Evolutionary conservation across 257 asterid species (phyloP), one percentile per base, ranked within the genome.

Genomic region (Nicotiana obtusifolia): DNA sequence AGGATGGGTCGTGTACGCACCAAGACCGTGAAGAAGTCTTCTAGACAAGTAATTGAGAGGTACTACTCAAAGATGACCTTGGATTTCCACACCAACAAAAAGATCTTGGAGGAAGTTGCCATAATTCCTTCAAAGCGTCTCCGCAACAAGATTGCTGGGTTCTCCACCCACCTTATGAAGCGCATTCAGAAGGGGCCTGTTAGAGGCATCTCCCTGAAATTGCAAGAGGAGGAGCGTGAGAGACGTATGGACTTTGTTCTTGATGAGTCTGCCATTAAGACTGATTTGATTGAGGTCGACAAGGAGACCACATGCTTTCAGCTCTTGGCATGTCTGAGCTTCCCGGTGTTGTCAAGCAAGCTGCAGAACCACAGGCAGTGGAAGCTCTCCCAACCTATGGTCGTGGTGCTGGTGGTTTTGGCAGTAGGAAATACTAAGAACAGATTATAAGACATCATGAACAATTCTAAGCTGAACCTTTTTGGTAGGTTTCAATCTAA

Each of bases 1-100:
- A 80, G 82, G 80, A 89, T 89, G 92, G 92, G 92, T 47, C 92
- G 90, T 22, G 90, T 89, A 0, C 84, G 92, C 1, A 89, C 91
- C 54, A 89, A 89, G 83, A 89, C 91, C 0, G 88, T 89, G 81
- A 87, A 88, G 91, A 89, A 88, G 83, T 85, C 91, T 20, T 89
- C 92, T 5, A 81, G 92, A 30, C 91, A 85, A 80, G 89, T 89
- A 64, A 89, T 89, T 33, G 92, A 89, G 75, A 82, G 83, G 80
- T 86, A 89, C 76, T 89, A 88, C 81, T 89, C 92, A 0, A 88
- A 89, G 31, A 88, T 89, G 91, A 89, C 92, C 6, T 71, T 85
- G 78, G 92, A 89, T 64, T 88, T 89, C 83, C 91, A 86, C 81
- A 88, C 90, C 20, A 88, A 88, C 86, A 88, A 88, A 84, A 88